Percentiles rank a stretch among this genome's conserved stretches.
Conservation (phyloP, 2,329 filamentous ascomycete species). For the Pseudogymnoascus sp. region DNA sequence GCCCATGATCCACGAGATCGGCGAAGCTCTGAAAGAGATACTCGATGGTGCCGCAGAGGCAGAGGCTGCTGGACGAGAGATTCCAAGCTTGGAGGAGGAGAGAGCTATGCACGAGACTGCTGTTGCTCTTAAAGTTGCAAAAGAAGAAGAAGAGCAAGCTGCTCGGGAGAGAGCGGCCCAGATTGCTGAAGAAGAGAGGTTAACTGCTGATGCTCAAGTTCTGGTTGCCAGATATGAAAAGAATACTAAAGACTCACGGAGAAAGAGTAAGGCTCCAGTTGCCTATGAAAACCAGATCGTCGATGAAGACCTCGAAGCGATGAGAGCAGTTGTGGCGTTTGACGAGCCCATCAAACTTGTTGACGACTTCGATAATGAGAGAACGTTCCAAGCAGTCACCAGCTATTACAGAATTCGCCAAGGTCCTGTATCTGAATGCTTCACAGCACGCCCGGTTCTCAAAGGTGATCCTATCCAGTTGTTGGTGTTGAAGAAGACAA, state of each 20-base stretch:
- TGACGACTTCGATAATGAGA: conserved; percentile 54
- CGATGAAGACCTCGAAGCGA: conserved; percentile 29
- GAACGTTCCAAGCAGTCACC: conserved; percentile 64
- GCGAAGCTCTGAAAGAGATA: conserved; percentile 51
- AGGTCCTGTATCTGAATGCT: conserved; percentile 60
- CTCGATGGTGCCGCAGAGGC: conserved; percentile 80
- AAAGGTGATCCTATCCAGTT: conserved; percentile 44
- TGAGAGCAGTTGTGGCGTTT: conserved; percentile 46
- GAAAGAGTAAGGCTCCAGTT: conserved; percentile 44
- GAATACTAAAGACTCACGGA: conserved; percentile 56
- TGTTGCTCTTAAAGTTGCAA: conserved; percentile 50
- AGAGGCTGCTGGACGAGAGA: conserved; percentile 64
- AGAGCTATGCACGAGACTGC: conserved; percentile 73
- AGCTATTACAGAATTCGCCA: conserved; percentile 59
- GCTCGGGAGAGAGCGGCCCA: conserved; percentile 47
- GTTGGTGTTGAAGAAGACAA: conserved; percentile 68
- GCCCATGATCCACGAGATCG: conserved; percentile 44
- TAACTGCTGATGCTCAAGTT: conserved; percentile 51
- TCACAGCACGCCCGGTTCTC: conserved; percentile 64
- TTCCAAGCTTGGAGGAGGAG: conserved; percentile 85
- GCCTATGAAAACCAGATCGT: conserved; percentile 33
- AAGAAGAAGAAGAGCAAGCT: conserved; percentile 40
- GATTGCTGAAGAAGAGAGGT: conserved; percentile 54
- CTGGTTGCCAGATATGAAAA: conserved; percentile 59
- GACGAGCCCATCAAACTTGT: conserved; percentile 59